phyloP scores from a whole-genome alignment of 2,329 filamentous ascomycete species.

The Alternaria gaisen region DNA sequence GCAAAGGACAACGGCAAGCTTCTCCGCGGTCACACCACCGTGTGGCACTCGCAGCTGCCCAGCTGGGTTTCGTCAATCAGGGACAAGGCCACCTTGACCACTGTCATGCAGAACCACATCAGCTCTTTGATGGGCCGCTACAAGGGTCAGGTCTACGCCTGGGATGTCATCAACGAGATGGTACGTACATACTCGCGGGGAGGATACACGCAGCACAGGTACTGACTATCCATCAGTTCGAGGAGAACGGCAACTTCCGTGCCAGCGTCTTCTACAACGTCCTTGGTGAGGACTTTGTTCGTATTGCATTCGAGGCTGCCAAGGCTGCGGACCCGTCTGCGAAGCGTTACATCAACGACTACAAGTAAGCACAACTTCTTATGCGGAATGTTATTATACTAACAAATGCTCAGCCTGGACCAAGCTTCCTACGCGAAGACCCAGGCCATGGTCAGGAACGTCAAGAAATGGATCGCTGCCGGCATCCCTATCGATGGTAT shows the following conservation, averaged over 20 bases:
- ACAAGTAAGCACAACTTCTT: conserved; percentile 49
- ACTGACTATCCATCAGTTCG: conserved; percentile 55
- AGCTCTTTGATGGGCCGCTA: conserved; percentile 65
- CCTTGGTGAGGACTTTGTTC: conserved; percentile 75
- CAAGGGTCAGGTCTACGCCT: conserved; percentile 71
- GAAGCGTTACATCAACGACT: conserved; percentile 80
- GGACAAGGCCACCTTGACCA: conserved; percentile 63
- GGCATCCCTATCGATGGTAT: conserved; percentile 74
- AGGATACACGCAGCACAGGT: not conserved
- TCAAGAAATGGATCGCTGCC: conserved; percentile 70
- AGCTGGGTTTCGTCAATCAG: conserved; percentile 67
- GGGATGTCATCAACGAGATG: conserved; percentile 73
- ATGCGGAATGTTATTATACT: conserved; percentile 2
- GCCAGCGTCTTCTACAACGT: conserved; percentile 71
- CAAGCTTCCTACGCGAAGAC: conserved; percentile 67
- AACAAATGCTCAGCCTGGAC: conserved; percentile 65
- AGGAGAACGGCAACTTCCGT: conserved; percentile 68
- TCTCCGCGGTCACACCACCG: conserved; percentile 71
- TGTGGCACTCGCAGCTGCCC: conserved; percentile 66
- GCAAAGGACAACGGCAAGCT: conserved; percentile 65
- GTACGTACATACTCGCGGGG: not conserved
- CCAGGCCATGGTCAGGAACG: conserved; percentile 64
- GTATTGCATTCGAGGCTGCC: conserved; percentile 76
- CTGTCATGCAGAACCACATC: conserved; percentile 69
- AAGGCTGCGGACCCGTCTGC: conserved; percentile 71